Evolutionary conservation across 2,329 filamentous ascomycete genomes (phyloP).

Genomic region (Cordyceps javanica): DNA sequence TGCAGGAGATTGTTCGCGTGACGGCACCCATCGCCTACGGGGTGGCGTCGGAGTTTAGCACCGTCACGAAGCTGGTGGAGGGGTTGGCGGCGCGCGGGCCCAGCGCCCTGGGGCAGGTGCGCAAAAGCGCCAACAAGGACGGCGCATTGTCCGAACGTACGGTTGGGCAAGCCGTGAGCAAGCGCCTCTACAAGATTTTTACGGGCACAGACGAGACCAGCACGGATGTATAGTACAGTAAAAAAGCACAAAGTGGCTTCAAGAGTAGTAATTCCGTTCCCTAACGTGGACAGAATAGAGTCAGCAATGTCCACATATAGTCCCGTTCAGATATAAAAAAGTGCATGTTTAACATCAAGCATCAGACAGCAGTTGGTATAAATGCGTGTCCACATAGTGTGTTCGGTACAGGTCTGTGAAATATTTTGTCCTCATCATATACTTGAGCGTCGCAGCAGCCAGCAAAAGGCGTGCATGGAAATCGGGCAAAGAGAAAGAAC

Average conservation of each 20-base stretch:
- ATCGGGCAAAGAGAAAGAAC: not conserved
- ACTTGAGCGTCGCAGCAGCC: constrained; percentile 19
- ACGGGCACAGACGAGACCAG: constrained; percentile 48
- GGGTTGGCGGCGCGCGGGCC: constrained; percentile 56
- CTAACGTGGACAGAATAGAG: not conserved
- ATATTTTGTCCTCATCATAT: constrained; percentile 63
- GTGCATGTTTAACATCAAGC: constrained; percentile 18
- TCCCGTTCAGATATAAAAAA: constrained; percentile 12
- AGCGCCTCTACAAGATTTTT: constrained; percentile 55
- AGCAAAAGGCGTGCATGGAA: not conserved
- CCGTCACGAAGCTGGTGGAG: constrained; percentile 49
- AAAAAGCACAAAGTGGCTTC: not conserved
- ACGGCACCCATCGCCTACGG: constrained; percentile 68
- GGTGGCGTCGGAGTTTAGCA: constrained; percentile 55
- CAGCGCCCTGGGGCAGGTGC: constrained; percentile 54
- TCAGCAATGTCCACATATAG: constrained; percentile 6
- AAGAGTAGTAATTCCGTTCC: not conserved
- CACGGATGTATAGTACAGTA: constrained; percentile 40
- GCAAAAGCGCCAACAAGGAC: constrained; percentile 50
- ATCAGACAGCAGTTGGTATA: constrained; percentile 84
- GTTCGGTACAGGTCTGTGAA: constrained; percentile 87
- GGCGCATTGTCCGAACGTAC: constrained; percentile 48
- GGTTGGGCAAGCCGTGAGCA: constrained; percentile 53
- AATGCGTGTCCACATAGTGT: constrained; percentile 58
- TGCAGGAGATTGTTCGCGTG: constrained; percentile 67